Evolutionary conservation across 768 basidiomycete genomes (phyloP), one percentile per base, ranked within the genome.

Genomic region (Amanita muscaria): DNA sequence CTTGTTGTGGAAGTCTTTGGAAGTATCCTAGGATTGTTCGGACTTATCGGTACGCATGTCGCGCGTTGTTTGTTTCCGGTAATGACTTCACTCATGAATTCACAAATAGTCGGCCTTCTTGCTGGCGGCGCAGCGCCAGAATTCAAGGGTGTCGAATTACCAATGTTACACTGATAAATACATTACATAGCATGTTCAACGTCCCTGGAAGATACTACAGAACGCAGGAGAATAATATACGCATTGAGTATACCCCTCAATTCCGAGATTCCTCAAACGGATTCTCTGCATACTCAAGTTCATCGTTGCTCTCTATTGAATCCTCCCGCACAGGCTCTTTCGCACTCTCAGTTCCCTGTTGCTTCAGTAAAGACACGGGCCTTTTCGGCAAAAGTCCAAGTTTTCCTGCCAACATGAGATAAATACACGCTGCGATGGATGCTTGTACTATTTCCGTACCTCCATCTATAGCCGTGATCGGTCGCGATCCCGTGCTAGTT

Each of bases 1-100:
- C 78, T 99, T 42, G 83, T 99, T 45, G 88, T 99, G 0, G 96
- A 98, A 58, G 92, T 96, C 32, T 90, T 93, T 59, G 85, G 83
- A 42, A 86, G 85, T 56, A 90, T 96, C 45, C 65, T 96, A 60
- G 93, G 93, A 4, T 66, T 97, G 37, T 97, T 94, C 58, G 93
- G 92, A 15, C 67, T 94, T 51, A 96, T 94, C 53, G 87, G 90
- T 91, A 51, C 48, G 86, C 32, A 19, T 27, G 39, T 24, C 43
- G 11, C n/a, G n/a, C n/a, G n/a, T n/a, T n/a, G n/a, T n/a, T n/a
- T n/a, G n/a, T n/a, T n/a, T n/a, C n/a, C n/a, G n/a, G n/a, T n/a
- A n/a, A 44, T 43, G 46, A 34, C 42, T n/a, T 11, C 18, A 29
- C 11, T 39, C 37, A 46, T 30, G 16, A n/a, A 33, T 15, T 46